Base-by-base conservation (phyloP, 371 early-diverging fungal genomes). In the Mortierella sp. region DNA sequence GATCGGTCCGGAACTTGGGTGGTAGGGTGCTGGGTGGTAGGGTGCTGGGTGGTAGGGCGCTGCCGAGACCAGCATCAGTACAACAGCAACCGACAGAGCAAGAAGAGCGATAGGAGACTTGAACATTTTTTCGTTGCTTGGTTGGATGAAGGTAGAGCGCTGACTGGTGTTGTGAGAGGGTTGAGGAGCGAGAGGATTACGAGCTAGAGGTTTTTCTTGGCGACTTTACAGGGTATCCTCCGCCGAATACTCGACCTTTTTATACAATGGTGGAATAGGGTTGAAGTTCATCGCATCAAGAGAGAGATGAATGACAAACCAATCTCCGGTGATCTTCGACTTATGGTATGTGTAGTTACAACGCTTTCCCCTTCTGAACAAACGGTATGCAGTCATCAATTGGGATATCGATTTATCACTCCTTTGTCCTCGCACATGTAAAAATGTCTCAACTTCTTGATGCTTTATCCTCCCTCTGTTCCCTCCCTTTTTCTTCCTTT, bases 361-460 rank as follows among this genome's bases (percentile, higher is more conserved):
- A n/a, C n/a, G n/a, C n/a, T n/a, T n/a, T n/a, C n/a, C n/a, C n/a
- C n/a, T n/a, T n/a, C n/a, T n/a, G n/a, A n/a, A n/a, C n/a, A n/a
- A n/a, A n/a, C n/a, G n/a, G n/a, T n/a, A n/a, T n/a, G n/a, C n/a
- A n/a, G n/a, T n/a, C n/a, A n/a, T n/a, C n/a, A n/a, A n/a, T n/a
- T n/a, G n/a, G n/a, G n/a, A 19, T 9, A 61, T 61, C 61, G 37
- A 61, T 61, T 37, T 61, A 61, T 61, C 61, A 61, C 37, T 61
- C 61, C 7, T 14, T 19, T 34, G 16, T 34, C 58, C 16, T 19
- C 9, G 14, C 29, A 31, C 34, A 55, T 13, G 14, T 50, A 10
- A 24, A n/a, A n/a, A n/a, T n/a, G 24, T 7, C 24, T 50, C 50
- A 24, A 22, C n/a, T 9, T 50, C n/a, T 50, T 9, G 24, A 50